Percentiles rank a stretch among this genome's conserved stretches.
Evolutionary conservation across 1,139 yeast species (phyloP).

Genomic region (Pneumocystis carinii): DNA sequence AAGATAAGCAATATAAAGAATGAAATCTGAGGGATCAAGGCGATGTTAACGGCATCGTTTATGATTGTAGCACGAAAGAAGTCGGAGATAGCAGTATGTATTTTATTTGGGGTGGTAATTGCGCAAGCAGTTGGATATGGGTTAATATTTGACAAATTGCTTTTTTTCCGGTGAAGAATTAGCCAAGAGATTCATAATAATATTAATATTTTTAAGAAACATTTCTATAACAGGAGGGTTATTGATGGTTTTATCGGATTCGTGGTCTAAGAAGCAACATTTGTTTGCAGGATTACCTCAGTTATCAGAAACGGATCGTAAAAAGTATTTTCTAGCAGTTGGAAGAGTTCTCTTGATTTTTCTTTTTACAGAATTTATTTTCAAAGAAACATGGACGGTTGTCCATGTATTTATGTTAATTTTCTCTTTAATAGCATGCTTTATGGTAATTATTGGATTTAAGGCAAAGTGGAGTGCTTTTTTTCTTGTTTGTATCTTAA

Average conservation of each 20-base stretch:
- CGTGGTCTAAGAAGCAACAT: slow-evolving; percentile 39
- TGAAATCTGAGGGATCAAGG: not conserved
- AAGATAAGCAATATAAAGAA: too few species aligned
- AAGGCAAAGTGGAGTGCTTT: slow-evolving; percentile 85
- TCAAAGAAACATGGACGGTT: slow-evolving; percentile 61
- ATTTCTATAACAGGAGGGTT: slow-evolving; percentile 87
- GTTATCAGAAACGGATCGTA: slow-evolving; percentile 57
- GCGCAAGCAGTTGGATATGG: slow-evolving; percentile 87
- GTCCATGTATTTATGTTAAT: slow-evolving; percentile 51
- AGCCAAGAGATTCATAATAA: not conserved
- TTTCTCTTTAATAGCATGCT: slow-evolving; percentile 56
- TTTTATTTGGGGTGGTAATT: slow-evolving; percentile 56
- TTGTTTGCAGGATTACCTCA: slow-evolving; percentile 85
- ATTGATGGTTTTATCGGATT: slow-evolving; percentile 74
- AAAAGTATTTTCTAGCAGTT: slow-evolving; percentile 72
- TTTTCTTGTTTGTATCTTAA: slow-evolving; percentile 54
- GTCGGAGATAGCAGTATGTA: slow-evolving; percentile 57
- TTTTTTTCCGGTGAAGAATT: slow-evolving; percentile 24
- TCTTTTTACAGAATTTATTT: slow-evolving; percentile 73
- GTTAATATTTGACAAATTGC: slow-evolving; percentile 62
- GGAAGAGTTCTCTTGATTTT: slow-evolving; percentile 79
- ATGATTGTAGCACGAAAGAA: slow-evolving; percentile 57
- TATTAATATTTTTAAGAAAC: slow-evolving; percentile 34
- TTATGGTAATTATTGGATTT: slow-evolving; percentile 79
- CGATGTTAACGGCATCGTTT: slow-evolving; percentile 60